Conservation (phyloP, 208 protist species). For the Acanthamoeba royreba region DNA sequence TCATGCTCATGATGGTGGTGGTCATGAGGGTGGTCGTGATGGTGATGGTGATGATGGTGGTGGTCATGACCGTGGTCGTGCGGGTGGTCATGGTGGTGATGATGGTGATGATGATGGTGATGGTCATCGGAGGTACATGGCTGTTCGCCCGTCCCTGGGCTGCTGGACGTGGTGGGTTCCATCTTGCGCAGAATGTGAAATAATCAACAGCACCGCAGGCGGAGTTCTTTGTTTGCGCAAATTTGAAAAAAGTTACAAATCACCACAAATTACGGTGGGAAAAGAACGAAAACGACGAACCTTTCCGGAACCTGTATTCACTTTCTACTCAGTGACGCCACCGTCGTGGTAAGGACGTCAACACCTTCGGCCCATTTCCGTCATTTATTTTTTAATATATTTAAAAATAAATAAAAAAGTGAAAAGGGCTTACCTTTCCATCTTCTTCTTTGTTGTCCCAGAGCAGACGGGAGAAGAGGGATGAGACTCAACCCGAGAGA, state of each 20-base stretch:
- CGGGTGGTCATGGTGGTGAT: not conserved
- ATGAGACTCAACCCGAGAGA: slow-evolving; percentile 6
- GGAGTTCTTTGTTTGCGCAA: too few relatives aligned
- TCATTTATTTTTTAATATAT: too few relatives aligned
- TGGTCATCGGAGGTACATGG: not conserved
- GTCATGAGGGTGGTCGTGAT: not conserved
- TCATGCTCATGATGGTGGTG: slow-evolving; percentile 41
- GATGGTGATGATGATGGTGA: not conserved
- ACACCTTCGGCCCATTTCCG: too few relatives aligned
- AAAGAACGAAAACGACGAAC: not conserved
- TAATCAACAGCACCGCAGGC: not conserved
- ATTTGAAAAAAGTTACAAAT: too few relatives aligned
- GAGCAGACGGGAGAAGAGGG: not conserved
- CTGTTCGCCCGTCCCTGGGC: too few relatives aligned
- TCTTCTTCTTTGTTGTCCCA: not conserved
- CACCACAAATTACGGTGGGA: too few relatives aligned
- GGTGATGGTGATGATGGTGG: not conserved
- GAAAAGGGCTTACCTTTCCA: too few relatives aligned
- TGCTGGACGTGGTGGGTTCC: not conserved
- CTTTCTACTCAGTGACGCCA: too few relatives aligned
- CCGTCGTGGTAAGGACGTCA: too few relatives aligned
- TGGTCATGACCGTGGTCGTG: not conserved
- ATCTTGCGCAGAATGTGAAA: not conserved
- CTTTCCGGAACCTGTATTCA: not conserved
- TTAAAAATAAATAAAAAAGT: too few relatives aligned